Conservation (phyloP, 192 early-diverging fungal genomes). For the Backusella sp. region DNA sequence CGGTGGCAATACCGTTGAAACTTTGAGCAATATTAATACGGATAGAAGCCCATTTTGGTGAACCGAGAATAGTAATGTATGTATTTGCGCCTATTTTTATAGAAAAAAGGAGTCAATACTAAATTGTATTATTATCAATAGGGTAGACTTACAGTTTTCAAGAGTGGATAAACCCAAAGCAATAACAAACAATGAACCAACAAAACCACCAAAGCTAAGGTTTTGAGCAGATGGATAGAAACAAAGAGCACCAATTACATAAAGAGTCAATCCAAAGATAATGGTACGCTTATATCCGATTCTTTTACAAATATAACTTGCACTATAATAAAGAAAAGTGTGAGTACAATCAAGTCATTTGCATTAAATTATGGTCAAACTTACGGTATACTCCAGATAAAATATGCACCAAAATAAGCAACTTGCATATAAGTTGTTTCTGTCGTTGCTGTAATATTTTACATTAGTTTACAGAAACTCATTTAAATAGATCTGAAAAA, state of each 20-base stretch:
- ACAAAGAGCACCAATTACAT: slow-evolving; percentile 33
- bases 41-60: slow-evolving; percentile 16
- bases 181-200: slow-evolving; percentile 36
- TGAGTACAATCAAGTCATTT: neutral
- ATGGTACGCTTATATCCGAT: slow-evolving; percentile 34
- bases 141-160: slow-evolving; percentile 24
- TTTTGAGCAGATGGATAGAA: slow-evolving; percentile 31
- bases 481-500: neutral
- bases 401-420: slow-evolving; percentile 40
- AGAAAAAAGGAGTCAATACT: neutral
- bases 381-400: slow-evolving; percentile 34
- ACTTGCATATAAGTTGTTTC: slow-evolving; percentile 38
- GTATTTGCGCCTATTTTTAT: slow-evolving; percentile 28
- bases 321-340: slow-evolving; percentile 8
- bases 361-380: neutral
- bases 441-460: slow-evolving; percentile 14
- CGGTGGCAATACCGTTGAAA: slow-evolving; percentile 32
- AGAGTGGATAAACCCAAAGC: slow-evolving; percentile 33
- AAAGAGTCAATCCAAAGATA: slow-evolving; percentile 28
- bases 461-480: neutral
- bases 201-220: slow-evolving; percentile 30
- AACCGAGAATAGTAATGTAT: slow-evolving; percentile 28
- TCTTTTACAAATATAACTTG: slow-evolving; percentile 19
- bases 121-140: neutral
- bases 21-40: slow-evolving; percentile 32